These are phyloP conservation scores for Tolypocladium album DNA, from an alignment of 2,329 filamentous ascomycete species.

Conservation along the genomic window DNA sequence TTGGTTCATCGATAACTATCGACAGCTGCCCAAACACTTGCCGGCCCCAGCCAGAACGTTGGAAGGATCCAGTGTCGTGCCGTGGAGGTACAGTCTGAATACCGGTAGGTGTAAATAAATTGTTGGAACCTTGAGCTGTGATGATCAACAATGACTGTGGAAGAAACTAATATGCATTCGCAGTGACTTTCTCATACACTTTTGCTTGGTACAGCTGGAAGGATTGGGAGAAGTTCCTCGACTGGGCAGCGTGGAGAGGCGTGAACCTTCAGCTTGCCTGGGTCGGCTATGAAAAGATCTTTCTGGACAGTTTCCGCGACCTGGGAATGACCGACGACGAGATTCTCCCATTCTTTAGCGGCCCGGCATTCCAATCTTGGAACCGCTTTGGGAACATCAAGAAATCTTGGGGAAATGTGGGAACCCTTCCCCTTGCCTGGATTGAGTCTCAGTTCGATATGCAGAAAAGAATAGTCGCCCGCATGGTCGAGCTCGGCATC, in stretches of 20 bases:
- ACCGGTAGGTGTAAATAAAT: constrained; percentile 20
- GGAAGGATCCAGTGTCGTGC: constrained; percentile 8
- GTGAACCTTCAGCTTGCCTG: constrained; percentile 40
- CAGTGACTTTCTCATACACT: constrained; percentile 41
- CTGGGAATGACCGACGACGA: constrained; percentile 31
- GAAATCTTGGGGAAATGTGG: constrained; percentile 31
- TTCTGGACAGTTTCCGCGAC: constrained; percentile 34
- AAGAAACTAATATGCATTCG: background rate
- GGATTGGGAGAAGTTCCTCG: constrained; percentile 40
- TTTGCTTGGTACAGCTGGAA: constrained; percentile 40
- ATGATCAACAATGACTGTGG: background rate
- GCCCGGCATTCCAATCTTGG: constrained; percentile 41
- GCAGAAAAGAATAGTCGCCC: constrained; percentile 34
- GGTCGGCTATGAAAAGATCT: constrained; percentile 39
- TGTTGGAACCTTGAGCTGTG: background rate
- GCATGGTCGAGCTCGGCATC: constrained; percentile 43
- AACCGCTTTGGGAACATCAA: constrained; percentile 45
- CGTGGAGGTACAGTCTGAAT: constrained; percentile 34
- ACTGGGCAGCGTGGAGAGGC: constrained; percentile 41
- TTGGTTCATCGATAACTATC: constrained; percentile 6
- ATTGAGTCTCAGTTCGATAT: constrained; percentile 35
- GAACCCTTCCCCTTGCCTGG: constrained; percentile 29
- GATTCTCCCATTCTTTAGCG: constrained; percentile 34
- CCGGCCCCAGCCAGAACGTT: constrained; percentile 3
- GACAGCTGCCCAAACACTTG: background rate